phyloP scores from a whole-genome alignment of 2,329 filamentous ascomycete genomes.

The Phyllosticta ampelicida region DNA sequence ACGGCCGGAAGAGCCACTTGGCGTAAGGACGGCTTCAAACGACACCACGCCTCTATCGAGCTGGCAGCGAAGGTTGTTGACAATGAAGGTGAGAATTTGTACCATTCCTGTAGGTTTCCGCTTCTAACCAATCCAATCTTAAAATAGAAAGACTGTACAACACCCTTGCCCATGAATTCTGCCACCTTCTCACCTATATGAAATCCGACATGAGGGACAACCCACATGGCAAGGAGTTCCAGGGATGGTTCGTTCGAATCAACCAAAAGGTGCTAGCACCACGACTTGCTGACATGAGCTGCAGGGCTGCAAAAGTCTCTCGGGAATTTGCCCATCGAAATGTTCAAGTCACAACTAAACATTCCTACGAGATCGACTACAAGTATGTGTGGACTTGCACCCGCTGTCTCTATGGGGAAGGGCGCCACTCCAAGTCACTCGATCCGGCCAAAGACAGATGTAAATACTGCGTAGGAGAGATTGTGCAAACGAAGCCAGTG shows the following conservation, averaged over 20 bases:
- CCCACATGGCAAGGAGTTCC: slow-evolving; percentile 78
- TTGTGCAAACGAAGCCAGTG: slow-evolving; percentile 69
- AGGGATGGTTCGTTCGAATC: slow-evolving; percentile 46
- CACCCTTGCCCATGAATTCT: slow-evolving; percentile 93
- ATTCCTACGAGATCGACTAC: slow-evolving; percentile 81
- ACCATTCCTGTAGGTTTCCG: neutral
- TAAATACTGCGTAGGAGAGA: slow-evolving; percentile 55
- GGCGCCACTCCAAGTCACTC: slow-evolving; percentile 78
- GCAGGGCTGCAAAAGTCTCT: slow-evolving; percentile 33
- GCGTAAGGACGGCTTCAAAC: slow-evolving; percentile 30
- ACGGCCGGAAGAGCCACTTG: slow-evolving; percentile 56
- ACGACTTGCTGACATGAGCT: slow-evolving; percentile 16
- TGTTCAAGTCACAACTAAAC: slow-evolving; percentile 76
- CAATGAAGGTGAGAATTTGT: slow-evolving; percentile 31
- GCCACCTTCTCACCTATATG: slow-evolving; percentile 89
- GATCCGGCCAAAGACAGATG: slow-evolving; percentile 62
- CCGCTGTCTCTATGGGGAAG: slow-evolving; percentile 69
- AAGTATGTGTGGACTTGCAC: slow-evolving; percentile 68
- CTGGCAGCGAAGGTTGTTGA: slow-evolving; percentile 82
- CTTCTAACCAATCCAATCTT: neutral
- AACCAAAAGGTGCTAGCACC: neutral
- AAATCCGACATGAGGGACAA: slow-evolving; percentile 61
- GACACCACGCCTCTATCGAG: slow-evolving; percentile 68
- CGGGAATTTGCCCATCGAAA: slow-evolving; percentile 51
- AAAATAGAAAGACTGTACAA: slow-evolving; percentile 61